Percentiles rank a stretch among this genome's conserved stretches.
phyloP scores from a whole-genome alignment of 306 rosid genomes.

The Medicago ruthenica region DNA sequence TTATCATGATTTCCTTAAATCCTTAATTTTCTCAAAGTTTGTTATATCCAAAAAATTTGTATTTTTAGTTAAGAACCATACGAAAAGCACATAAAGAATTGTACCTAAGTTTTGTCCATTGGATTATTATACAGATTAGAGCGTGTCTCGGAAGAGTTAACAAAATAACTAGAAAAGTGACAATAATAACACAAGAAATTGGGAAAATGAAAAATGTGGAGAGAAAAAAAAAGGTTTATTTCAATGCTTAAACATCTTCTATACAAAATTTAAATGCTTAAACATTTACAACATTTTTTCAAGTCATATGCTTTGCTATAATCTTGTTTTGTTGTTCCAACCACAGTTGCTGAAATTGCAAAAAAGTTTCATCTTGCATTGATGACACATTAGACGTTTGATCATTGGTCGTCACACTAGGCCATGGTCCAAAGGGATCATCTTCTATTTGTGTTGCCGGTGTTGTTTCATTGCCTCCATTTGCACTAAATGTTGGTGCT shows the following conservation, averaged over 20 bases:
- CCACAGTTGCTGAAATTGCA: conserved; percentile 65
- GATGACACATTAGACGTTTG: conserved; percentile 34
- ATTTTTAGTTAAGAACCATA: too few species aligned
- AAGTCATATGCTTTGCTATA: conserved; percentile 59
- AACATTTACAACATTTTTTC: conserved; percentile 28
- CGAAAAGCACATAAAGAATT: too few species aligned
- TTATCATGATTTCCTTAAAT: too few species aligned
- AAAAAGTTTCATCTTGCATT: conserved; percentile 46
- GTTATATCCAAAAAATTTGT: too few species aligned
- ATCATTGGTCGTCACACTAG: conserved; percentile 18
- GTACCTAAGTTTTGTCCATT: too few species aligned
- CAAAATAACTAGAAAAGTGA: background rate
- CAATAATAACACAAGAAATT: background rate
- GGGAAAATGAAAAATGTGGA: background rate
- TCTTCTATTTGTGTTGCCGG: conserved; percentile 41
- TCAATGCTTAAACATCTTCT: conserved; percentile 8
- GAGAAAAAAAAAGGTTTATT: background rate
- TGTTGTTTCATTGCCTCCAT: conserved; percentile 16
- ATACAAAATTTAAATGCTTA: conserved; percentile 14
- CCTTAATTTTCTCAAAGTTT: too few species aligned
- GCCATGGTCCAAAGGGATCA: conserved; percentile 67
- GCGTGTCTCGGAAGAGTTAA: too few species aligned
- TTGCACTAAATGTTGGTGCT: conserved; percentile 45
- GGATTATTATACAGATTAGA: too few species aligned
- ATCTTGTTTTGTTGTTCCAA: conserved; percentile 81